Base-by-base conservation (phyloP, 2,329 filamentous ascomycete species). In the Pseudocercospora musae region DNA sequence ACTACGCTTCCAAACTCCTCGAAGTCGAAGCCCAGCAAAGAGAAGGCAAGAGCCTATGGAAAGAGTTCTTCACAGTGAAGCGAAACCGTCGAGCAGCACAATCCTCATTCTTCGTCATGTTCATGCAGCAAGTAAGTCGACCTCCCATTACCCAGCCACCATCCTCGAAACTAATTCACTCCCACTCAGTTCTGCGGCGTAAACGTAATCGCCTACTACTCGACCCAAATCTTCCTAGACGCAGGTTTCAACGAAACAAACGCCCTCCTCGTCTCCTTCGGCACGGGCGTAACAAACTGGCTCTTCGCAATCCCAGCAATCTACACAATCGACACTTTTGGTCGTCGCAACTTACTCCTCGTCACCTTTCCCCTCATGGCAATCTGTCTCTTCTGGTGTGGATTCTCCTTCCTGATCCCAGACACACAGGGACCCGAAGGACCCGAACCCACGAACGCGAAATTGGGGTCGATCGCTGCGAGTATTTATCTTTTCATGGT, bases 321-420 rank as follows among this genome's bases (percentile, higher is more conserved):
- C 55, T 66, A 65, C 25, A 65, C 63, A 10, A 81, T 80, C 60
- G 78, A 77, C 62, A 75, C 78, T 0, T 79, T 78, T 37, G 78
- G 78, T 7, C 76, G 78, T 3, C 76, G 79, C 9, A 79, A 78
- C 49, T 70, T 80, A 0, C 72, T 80, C 1, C 74, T 80, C 0
- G 75, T 73, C 1, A 80, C 78, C 1, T 80, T 80, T 62, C 79
- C 79, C 0, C 69, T 79, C 4, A 79, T 80, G 78, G 67, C 73
- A 1, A 75, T 81, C 3, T 80, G 80, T 66, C 75, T 82, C 3
- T 78, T 84, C 66, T 80, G 82, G 70, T 78, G 77, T 13, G 66
- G 80, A 72, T 72, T 78, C 55, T 76, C 73, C 8, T 73, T 80
- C 61, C 75, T 74, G 58, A 72, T 76, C 71, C 44, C 70, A 9